These are phyloP conservation scores for Corchorus olitorius DNA, from an alignment of 345 rosid genomes.

Conservation along the genomic window DNA sequence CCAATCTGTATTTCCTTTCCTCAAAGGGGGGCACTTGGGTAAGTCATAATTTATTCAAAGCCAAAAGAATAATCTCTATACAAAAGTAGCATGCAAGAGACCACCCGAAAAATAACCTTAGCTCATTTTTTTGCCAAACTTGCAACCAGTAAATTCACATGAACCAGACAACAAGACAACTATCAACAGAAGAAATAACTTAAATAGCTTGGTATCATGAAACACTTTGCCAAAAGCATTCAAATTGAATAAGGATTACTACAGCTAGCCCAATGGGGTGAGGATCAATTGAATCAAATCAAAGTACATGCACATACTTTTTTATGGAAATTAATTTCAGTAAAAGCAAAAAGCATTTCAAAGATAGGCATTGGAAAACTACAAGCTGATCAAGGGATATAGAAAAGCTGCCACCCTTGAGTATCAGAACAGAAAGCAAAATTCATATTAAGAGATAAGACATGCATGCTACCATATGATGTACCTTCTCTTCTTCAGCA, in stretches of 20 bases:
- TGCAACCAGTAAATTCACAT: background rate
- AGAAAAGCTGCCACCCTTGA: background rate
- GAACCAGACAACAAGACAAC: background rate
- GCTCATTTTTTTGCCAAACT: background rate
- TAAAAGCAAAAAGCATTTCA: background rate
- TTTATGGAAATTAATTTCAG: background rate
- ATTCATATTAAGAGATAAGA: background rate
- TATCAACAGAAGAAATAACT: background rate
- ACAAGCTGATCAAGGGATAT: background rate
- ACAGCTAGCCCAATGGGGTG: background rate
- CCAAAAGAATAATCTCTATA: background rate
- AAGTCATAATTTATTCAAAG: background rate
- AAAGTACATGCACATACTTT: background rate
- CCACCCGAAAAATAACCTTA: background rate
- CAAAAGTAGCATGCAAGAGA: background rate
- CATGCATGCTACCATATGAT: constrained; percentile 29
- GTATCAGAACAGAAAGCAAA: constrained; percentile 5
- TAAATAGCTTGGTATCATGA: background rate
- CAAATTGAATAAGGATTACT: background rate
- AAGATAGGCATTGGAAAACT: background rate
- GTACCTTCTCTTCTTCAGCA: constrained; percentile 84
- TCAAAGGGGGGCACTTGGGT: background rate
- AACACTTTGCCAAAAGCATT: background rate
- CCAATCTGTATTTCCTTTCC: background rate
- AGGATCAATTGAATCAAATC: background rate